These are phyloP conservation scores for Daldinia grandis DNA, from an alignment of 495 filamentous ascomycete species.

Conservation along the genomic window DNA sequence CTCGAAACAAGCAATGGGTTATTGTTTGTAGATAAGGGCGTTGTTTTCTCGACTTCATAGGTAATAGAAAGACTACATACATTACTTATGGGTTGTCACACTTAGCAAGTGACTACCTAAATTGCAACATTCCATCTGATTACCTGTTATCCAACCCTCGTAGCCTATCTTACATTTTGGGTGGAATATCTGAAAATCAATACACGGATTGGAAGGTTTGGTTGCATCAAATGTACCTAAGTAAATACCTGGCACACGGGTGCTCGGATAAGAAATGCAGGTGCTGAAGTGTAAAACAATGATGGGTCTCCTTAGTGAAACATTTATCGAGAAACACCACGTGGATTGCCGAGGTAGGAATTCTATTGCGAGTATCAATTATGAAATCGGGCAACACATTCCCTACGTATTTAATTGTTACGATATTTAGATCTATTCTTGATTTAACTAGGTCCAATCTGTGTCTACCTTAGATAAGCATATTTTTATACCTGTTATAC, in stretches of 20 bases:
- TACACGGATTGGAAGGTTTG: not conserved
- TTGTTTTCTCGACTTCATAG: conserved; percentile 21
- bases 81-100: not conserved
- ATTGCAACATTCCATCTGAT: not conserved
- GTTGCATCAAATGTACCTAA: not conserved
- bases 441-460: too few species aligned
- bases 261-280: not conserved
- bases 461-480: too few species aligned
- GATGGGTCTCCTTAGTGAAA: conserved; percentile 12
- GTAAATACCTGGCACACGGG: not conserved
- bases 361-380: conserved; percentile 2
- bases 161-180: not conserved
- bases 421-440: not conserved
- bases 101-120: not conserved
- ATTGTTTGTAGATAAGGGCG: conserved; percentile 25
- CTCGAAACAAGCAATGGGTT: conserved; percentile 12
- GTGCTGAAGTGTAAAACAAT: conserved; percentile 2
- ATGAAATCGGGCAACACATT: not conserved
- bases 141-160: not conserved
- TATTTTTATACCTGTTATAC: too few species aligned
- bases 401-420: not conserved
- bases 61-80: conserved; percentile 34
- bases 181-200: not conserved
- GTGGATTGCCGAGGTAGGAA: conserved; percentile 23
- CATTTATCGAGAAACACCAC: conserved; percentile 18